These are phyloP conservation scores for Cyberlindnera nakhonratchasimensis DNA, from an alignment of 805 yeast species.

Conservation along the genomic window DNA sequence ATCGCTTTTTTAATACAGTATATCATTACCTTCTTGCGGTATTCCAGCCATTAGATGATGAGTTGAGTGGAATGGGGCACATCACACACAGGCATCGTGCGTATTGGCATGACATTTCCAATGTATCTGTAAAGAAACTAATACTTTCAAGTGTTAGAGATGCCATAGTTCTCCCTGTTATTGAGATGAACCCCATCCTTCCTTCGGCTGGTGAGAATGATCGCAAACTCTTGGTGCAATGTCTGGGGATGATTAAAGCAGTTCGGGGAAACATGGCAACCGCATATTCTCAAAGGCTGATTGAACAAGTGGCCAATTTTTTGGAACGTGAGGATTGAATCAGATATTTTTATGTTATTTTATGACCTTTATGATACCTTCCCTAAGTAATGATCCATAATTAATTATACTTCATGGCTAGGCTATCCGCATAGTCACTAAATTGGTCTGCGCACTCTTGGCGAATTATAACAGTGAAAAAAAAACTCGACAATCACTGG, in stretches of 20 bases:
- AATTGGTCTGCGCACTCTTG: constrained; percentile 3
- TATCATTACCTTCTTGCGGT: constrained; percentile 59
- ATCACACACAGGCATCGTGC: constrained; percentile 24
- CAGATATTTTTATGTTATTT: background rate
- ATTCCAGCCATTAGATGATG: constrained; percentile 55
- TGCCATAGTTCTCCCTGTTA: constrained; percentile 48
- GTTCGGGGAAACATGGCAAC: constrained; percentile 38
- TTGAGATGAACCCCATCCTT: constrained; percentile 38
- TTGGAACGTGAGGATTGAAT: constrained; percentile 16
- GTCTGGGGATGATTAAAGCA: constrained; percentile 55
- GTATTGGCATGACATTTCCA: constrained; percentile 28
- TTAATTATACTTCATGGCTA: too few relatives aligned
- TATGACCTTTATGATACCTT: constrained; percentile 4
- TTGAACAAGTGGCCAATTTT: constrained; percentile 39
- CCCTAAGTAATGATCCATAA: too few relatives aligned
- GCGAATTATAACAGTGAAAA: background rate
- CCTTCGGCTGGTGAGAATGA: constrained; percentile 30
- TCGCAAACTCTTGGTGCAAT: constrained; percentile 48
- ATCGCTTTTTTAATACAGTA: constrained; percentile 49
- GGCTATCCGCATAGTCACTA: too few relatives aligned
- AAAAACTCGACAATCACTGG: constrained; percentile 3
- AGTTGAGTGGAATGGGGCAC: constrained; percentile 32
- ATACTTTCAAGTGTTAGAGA: constrained; percentile 49
- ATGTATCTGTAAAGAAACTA: constrained; percentile 35
- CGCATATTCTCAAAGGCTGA: constrained; percentile 53